phyloP scores from a whole-genome alignment of 2,329 filamentous ascomycete genomes.

The Diaporthe ilicicola region DNA sequence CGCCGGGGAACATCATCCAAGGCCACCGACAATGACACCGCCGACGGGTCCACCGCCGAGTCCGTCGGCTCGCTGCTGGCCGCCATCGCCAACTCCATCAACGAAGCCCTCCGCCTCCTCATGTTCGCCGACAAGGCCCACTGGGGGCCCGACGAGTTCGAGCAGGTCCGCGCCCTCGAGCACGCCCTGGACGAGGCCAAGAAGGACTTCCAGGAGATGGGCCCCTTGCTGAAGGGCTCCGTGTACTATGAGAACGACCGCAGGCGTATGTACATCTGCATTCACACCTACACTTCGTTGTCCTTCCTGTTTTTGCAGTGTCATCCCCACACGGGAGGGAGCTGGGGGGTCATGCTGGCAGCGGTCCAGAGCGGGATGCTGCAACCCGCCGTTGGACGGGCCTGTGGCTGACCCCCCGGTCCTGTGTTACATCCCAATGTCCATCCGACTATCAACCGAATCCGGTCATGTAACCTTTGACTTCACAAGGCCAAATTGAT shows the following conservation, averaged over 20 bases:
- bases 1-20: constrained; percentile 22
- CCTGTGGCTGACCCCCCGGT: not conserved
- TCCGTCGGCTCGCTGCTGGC: constrained; percentile 67
- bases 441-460: not conserved
- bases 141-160: constrained; percentile 67
- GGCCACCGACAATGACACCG: constrained; percentile 16
- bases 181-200: constrained; percentile 66
- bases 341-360: not conserved
- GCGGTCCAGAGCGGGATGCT: not conserved
- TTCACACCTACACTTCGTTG: too few relatives aligned
- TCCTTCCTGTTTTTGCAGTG: not conserved
- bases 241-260: constrained; percentile 67
- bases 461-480: not conserved
- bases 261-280: constrained; percentile 51
- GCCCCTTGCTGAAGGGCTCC: constrained; percentile 62
- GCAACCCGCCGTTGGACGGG: not conserved
- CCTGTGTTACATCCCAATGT: constrained; percentile 23
- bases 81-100: constrained; percentile 62
- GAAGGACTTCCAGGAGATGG: constrained; percentile 67
- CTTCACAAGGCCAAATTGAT: not conserved
- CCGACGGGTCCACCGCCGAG: constrained; percentile 42
- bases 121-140: constrained; percentile 65
- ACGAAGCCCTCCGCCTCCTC: constrained; percentile 62
- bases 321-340: not conserved
- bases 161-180: constrained; percentile 64